phyloP scores from a whole-genome alignment of 2,329 filamentous ascomycete genomes.

The Claviceps maximensis region DNA sequence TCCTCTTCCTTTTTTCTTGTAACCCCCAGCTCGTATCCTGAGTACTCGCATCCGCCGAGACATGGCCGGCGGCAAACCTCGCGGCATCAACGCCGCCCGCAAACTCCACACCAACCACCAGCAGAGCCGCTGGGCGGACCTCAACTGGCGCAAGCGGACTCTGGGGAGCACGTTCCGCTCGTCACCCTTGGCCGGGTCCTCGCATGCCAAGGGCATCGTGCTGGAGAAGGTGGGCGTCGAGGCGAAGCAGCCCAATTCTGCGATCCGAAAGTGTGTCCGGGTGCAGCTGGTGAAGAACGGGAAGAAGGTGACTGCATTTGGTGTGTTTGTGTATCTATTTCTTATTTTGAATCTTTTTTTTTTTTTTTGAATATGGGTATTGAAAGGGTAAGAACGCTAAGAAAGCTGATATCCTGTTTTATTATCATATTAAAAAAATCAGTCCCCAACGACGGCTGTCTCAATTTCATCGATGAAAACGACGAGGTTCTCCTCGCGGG shows the following conservation, averaged over 20 bases:
- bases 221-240: slow-evolving; percentile 99
- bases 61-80: not conserved
- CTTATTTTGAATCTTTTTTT: no score
- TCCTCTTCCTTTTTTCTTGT: no score
- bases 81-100: not conserved
- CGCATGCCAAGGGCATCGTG: slow-evolving; percentile 99
- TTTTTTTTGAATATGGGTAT: no score
- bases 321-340: not conserved
- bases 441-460: not conserved
- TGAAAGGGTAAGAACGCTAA: no score
- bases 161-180: not conserved
- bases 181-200: slow-evolving; percentile 76
- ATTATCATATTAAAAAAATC: no score
- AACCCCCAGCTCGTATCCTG: no score
- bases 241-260: slow-evolving; percentile 99
- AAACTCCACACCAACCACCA: not conserved
- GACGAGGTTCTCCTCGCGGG: not conserved
- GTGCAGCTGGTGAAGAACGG: slow-evolving; percentile 99
- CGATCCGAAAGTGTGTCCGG: slow-evolving; percentile 98
- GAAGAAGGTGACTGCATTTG: slow-evolving; percentile 46
- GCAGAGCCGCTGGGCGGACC: not conserved
- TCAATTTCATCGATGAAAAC: not conserved
- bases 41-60: not conserved
- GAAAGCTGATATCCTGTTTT: no score
- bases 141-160: not conserved